These are phyloP conservation scores for Magnusiomyces suaveolens DNA, from an alignment of 1,139 yeast species.

Conservation along the genomic window DNA sequence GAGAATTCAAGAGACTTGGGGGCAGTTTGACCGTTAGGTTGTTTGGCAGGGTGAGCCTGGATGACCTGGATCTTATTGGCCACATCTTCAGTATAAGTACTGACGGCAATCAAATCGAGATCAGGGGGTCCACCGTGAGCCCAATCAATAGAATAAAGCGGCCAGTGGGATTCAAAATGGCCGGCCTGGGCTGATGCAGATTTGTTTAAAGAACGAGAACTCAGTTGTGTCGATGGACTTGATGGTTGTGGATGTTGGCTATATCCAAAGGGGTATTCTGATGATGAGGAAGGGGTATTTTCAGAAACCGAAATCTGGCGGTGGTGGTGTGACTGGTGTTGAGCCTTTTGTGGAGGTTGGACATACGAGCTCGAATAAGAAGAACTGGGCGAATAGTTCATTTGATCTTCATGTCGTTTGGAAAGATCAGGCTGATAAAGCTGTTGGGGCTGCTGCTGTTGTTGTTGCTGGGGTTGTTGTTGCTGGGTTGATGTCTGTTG, in stretches of 20 bases:
- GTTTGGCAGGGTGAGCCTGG: constrained; percentile 23
- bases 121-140: constrained; percentile 33
- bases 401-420: not conserved
- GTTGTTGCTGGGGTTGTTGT: too few species aligned
- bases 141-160: constrained; percentile 68
- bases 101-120: constrained; percentile 49
- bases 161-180: constrained; percentile 49
- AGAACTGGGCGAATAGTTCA: not conserved
- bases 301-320: not conserved
- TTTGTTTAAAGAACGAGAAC: not conserved
- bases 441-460: too few species aligned
- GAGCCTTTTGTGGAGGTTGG: not conserved
- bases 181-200: constrained; percentile 21
- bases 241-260: not conserved
- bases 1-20: constrained; percentile 20
- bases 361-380: not conserved
- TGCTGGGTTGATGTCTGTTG: constrained; percentile 5
- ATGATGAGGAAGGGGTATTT: constrained; percentile 1
- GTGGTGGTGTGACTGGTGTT: not conserved
- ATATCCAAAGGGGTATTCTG: constrained; percentile 2
- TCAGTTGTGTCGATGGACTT: not conserved
- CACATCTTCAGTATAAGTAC: constrained; percentile 60
- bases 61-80: constrained; percentile 21
- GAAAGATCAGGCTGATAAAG: not conserved
- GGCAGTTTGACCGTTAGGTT: constrained; percentile 18